Base-by-base conservation (phyloP, 129 eudicot species). In the Pulicaria dysenterica region DNA sequence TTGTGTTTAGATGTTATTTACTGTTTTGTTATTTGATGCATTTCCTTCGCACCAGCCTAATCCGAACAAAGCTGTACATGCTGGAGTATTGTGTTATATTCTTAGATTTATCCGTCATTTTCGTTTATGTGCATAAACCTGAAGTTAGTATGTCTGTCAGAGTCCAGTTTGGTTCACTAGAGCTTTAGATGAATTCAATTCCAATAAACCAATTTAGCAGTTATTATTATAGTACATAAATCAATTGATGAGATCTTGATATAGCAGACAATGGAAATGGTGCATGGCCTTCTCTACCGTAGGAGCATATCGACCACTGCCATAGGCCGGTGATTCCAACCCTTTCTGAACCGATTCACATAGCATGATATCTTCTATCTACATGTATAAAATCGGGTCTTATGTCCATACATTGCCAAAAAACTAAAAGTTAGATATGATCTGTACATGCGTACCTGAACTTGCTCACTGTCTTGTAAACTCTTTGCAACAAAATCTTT, bases 271-370 rank as follows among this genome's bases (percentile, higher is more conserved):
- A 70, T 95, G 99, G 44, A 95, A 95, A 76, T 95, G 97, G 75
- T 91, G 97, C 97, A 95, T 88, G 42, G 96, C 88, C 74, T 83
- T 83, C 80, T 95, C 97, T 9, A 90, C 80, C 40, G 68, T 43
- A 7, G 97, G 92, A 45, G 83, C 95, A 74, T 95, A 90, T 45
- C 92, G 82, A 41, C 97, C 99, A 16, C 73, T 42, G 48, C 49
- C 38, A 50, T 84, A 95, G 31, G 91, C 96, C 1, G 95, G 95
- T n/a, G 99, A 91, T 63, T 88, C 97, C 15, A 95, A 75, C 40
- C 99, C 99, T 74, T 76, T 84, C 58, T 95, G 97, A 61, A 91
- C 97, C 36, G 84, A 77, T 81, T 95, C 92, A 75, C 97, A 86
- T 62, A 90, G 45, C 55, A 38, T 6, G 7, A 85, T 80, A 75